These are phyloP conservation scores for Saksenaea oblongispora DNA, from an alignment of 371 early-diverging fungal genomes.

Conservation along the genomic window DNA sequence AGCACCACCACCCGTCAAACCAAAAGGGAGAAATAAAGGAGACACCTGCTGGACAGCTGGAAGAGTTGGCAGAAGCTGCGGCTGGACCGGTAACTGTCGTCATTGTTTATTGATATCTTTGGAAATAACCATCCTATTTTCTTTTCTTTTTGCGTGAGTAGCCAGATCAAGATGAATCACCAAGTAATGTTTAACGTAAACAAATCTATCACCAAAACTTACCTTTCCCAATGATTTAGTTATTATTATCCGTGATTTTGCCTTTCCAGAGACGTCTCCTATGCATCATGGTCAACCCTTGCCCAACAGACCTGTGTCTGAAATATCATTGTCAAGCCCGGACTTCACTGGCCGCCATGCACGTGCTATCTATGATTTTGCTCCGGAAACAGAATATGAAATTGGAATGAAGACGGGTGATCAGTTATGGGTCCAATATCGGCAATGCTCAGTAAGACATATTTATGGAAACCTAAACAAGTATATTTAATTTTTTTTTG, in stretches of 20 bases:
- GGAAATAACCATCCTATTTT: not conserved
- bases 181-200: not conserved
- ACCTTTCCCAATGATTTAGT: conserved; percentile 8
- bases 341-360: conserved; percentile 53
- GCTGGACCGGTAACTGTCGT: conserved; percentile 13
- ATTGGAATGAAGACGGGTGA: conserved; percentile 67
- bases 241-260: conserved; percentile 69
- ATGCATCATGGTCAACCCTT: conserved; percentile 55
- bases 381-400: conserved; percentile 70
- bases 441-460: conserved; percentile 53
- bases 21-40: not conserved
- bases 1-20: not conserved
- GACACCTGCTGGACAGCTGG: not conserved
- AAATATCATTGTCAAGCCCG: conserved; percentile 27
- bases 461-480: not conserved
- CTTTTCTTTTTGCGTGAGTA: not conserved
- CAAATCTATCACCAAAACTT: not conserved
- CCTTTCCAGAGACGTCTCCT: conserved; percentile 61
- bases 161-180: not conserved
- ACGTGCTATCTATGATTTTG: conserved; percentile 75
- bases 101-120: not conserved
- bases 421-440: conserved; percentile 62
- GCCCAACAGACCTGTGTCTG: conserved; percentile 5
- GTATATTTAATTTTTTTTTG: conserved; percentile 6
- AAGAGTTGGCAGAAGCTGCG: conserved; percentile 3